Conservation (phyloP, 1,139 yeast species). For the Saccharomycopsis hybrid region DNA sequence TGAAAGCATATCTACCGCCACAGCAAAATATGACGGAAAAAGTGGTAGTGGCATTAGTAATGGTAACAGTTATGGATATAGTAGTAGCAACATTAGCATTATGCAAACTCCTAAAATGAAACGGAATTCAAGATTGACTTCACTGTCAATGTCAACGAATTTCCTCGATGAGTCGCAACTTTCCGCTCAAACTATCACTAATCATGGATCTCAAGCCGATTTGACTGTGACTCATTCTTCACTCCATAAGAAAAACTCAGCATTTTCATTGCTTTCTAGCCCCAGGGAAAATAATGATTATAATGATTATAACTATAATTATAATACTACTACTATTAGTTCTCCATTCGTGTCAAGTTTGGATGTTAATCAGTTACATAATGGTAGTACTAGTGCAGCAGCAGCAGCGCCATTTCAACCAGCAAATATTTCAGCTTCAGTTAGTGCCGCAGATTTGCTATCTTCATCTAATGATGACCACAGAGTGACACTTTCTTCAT, state of each 20-base stretch:
- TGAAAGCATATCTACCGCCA: constrained; percentile 13
- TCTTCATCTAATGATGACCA: too few relatives aligned
- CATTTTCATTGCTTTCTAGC: constrained; percentile 1
- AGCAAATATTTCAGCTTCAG: too few relatives aligned
- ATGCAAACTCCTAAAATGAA: constrained; percentile 10
- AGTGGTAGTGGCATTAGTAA: too few relatives aligned
- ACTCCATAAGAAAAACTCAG: constrained; percentile 5
- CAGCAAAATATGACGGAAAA: not conserved
- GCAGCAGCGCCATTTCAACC: too few relatives aligned
- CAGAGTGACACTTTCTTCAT: too few relatives aligned
- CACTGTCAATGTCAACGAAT: constrained; percentile 1
- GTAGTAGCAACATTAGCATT: too few relatives aligned
- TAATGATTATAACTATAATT: not conserved
- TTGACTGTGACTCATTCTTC: constrained; percentile 13
- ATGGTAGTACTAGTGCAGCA: too few relatives aligned
- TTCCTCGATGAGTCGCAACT: constrained; percentile 12
- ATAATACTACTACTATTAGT: too few relatives aligned
- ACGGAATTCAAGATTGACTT: not conserved
- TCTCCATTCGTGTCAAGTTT: not conserved
- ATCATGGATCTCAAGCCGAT: constrained; percentile 12
- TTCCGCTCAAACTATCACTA: constrained; percentile 14
- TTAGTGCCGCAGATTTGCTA: too few relatives aligned
- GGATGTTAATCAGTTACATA: not conserved
- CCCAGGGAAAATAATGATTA: too few relatives aligned
- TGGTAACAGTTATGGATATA: too few relatives aligned